phyloP scores from a whole-genome alignment of 2,329 filamentous ascomycete genomes.

The Talaromyces pinophilus region DNA sequence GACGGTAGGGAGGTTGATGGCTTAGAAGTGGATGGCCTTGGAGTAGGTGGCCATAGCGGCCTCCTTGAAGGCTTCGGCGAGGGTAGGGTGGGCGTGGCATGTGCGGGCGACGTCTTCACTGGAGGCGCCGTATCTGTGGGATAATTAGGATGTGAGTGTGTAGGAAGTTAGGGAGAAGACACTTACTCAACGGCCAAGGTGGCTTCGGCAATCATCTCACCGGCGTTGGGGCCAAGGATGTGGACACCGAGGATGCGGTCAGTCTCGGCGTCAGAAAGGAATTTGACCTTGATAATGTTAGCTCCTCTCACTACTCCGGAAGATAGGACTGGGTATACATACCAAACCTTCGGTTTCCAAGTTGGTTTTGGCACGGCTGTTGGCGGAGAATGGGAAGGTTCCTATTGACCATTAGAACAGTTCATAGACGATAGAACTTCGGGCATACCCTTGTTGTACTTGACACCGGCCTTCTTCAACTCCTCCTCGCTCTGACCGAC shows the following conservation, averaged over 20 bases:
- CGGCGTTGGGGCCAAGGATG: constrained; percentile 93
- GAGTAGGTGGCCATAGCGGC: constrained; percentile 96
- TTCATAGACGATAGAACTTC: no score
- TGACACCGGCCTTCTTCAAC: constrained; percentile 82
- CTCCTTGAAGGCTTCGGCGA: constrained; percentile 99
- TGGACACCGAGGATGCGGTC: constrained; percentile 94
- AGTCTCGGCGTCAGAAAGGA: constrained; percentile 93
- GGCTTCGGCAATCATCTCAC: constrained; percentile 99
- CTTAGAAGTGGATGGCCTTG: constrained; percentile 92
- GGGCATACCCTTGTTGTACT: constrained; percentile 64
- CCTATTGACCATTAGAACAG: constrained; percentile 55
- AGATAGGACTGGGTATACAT: neutral
- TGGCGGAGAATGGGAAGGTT: constrained; percentile 95
- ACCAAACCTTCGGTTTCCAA: constrained; percentile 83
- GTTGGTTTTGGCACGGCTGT: constrained; percentile 99
- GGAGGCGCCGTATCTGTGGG: constrained; percentile 74
- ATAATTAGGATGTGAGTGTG: neutral
- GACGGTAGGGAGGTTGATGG: neutral
- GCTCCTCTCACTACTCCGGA: neutral
- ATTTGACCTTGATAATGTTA: constrained; percentile 67
- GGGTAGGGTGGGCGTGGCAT: constrained; percentile 92
- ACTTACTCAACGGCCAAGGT: constrained; percentile 78
- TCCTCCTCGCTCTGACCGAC: constrained; percentile 97
- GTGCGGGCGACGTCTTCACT: constrained; percentile 94
- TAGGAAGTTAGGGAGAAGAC: neutral